Evolutionary conservation across 495 filamentous ascomycete genomes (phyloP).

Genomic region (Neurospora sp.): DNA sequence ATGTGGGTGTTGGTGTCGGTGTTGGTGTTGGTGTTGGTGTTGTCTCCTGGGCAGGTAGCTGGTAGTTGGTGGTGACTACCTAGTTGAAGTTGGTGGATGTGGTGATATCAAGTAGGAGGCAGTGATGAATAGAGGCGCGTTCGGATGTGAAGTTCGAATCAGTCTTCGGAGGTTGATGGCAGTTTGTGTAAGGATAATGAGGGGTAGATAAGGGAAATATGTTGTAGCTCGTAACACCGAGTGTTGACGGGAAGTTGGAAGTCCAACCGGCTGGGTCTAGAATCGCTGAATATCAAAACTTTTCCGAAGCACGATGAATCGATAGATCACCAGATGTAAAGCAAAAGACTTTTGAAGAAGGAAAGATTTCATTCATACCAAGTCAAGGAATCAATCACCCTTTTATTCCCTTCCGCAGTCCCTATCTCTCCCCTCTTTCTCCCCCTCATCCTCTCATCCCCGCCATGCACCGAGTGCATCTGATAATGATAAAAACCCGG

Average conservation of each 20-base stretch:
- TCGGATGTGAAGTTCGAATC: too few relatives aligned
- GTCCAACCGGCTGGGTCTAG: background rate
- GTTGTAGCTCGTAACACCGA: background rate
- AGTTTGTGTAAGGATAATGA: rapidly evolving
- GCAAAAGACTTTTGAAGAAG: background rate
- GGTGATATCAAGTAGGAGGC: background rate
- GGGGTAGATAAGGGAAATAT: background rate
- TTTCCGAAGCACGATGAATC: background rate
- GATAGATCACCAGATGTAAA: background rate
- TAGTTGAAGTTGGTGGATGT: too few relatives aligned
- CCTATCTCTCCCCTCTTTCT: background rate
- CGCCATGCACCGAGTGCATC: background rate
- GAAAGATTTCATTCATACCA: background rate
- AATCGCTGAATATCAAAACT: background rate
- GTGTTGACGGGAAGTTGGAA: background rate
- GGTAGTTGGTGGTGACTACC: too few relatives aligned
- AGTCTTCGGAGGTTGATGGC: background rate
- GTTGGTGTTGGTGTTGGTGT: too few relatives aligned
- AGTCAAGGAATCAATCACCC: background rate
- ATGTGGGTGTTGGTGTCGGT: too few relatives aligned
- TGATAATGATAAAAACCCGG: background rate
- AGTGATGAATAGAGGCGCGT: background rate
- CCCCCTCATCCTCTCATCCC: background rate
- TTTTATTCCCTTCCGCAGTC: background rate
- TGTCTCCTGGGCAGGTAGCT: too few relatives aligned